Evolutionary conservation across 1,139 yeast species (phyloP).

Genomic region (Blastobotrys apis): DNA sequence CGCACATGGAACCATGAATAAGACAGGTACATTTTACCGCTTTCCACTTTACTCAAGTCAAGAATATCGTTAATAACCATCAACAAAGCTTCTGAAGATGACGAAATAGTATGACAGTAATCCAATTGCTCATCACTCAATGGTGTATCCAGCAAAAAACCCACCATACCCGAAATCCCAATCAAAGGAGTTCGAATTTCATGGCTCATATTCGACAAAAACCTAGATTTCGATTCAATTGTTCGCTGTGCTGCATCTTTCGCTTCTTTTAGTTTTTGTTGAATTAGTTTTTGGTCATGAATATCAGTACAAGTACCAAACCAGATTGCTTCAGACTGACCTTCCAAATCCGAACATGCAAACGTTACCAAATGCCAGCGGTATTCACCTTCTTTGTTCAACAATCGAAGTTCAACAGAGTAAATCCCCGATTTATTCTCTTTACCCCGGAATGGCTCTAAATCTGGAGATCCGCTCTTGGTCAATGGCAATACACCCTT

Average conservation of each 20-base stretch:
- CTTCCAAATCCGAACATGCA: slow-evolving; percentile 25
- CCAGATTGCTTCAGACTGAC: slow-evolving; percentile 27
- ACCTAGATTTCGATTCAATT: slow-evolving; percentile 85
- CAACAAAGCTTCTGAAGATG: slow-evolving; percentile 68
- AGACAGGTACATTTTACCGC: slow-evolving; percentile 78
- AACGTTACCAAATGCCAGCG: slow-evolving; percentile 34
- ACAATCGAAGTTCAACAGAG: slow-evolving; percentile 29
- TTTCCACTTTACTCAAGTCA: slow-evolving; percentile 79
- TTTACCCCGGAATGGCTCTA: slow-evolving; percentile 19
- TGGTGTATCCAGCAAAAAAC: slow-evolving; percentile 81
- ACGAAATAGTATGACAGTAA: slow-evolving; percentile 76
- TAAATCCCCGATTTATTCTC: slow-evolving; percentile 22
- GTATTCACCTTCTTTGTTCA: slow-evolving; percentile 28
- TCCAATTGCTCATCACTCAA: slow-evolving; percentile 76
- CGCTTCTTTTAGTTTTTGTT: slow-evolving; percentile 72
- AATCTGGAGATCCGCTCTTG: slow-evolving; percentile 13
- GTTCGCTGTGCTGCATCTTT: slow-evolving; percentile 89
- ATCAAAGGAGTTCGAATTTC: slow-evolving; percentile 88
- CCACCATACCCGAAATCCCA: slow-evolving; percentile 92
- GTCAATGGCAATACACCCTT: slow-evolving; percentile 26
- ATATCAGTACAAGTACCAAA: slow-evolving; percentile 38
- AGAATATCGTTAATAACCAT: slow-evolving; percentile 78
- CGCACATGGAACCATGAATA: slow-evolving; percentile 70
- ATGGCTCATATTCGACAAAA: slow-evolving; percentile 87
- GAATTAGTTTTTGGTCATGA: slow-evolving; percentile 37